Evolutionary conservation across 2,329 filamentous ascomycete genomes (phyloP).

Genomic region (Neocucurbitaria cava): DNA sequence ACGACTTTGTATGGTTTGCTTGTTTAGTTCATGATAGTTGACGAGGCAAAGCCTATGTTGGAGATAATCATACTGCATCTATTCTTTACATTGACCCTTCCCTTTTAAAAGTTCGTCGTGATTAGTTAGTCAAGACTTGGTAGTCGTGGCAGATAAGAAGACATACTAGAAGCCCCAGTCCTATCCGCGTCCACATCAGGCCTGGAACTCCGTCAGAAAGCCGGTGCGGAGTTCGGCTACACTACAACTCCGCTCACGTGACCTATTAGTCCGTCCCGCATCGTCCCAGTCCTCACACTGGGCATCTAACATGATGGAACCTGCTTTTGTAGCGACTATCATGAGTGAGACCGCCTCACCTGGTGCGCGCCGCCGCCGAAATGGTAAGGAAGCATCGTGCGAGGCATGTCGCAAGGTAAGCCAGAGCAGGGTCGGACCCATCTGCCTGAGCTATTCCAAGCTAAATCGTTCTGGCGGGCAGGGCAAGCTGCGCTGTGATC

Average conservation of each 20-base stretch:
- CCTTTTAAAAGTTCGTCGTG: too few relatives aligned
- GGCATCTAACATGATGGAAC: background rate
- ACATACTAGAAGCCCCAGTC: too few relatives aligned
- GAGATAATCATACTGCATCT: too few relatives aligned
- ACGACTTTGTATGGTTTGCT: too few relatives aligned
- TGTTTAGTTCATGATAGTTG: too few relatives aligned
- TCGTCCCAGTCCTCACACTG: background rate
- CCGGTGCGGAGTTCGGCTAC: background rate
- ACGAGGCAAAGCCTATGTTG: too few relatives aligned
- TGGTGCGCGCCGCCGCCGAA: background rate
- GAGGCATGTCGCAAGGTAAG: background rate
- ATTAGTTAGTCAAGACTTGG: too few relatives aligned
- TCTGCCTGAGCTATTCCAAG: background rate
- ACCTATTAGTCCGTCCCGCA: background rate
- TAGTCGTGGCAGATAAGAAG: too few relatives aligned
- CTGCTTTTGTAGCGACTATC: background rate
- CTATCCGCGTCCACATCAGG: too few relatives aligned
- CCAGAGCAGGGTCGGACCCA: background rate
- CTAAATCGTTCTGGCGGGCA: background rate
- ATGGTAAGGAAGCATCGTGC: background rate
- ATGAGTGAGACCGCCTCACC: background rate
- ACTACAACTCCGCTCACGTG: background rate
- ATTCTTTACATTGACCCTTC: too few relatives aligned
- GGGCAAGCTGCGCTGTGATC: background rate
- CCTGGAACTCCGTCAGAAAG: background rate